phyloP scores from a whole-genome alignment of 345 rosid genomes.

The Hypericum perforatum region DNA sequence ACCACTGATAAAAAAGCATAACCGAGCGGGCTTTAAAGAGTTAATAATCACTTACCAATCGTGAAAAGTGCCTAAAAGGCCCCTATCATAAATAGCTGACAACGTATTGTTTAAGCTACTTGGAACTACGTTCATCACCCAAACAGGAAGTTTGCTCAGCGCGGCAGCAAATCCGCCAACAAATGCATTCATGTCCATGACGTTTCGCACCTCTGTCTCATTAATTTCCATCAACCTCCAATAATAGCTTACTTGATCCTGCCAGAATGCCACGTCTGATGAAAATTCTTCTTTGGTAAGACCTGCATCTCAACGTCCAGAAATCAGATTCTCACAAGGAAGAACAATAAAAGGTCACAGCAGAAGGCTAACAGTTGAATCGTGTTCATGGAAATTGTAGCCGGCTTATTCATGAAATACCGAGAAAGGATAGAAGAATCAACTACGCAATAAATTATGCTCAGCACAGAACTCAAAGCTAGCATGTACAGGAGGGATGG shows the following conservation, averaged over 20 bases:
- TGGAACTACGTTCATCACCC: slow-evolving; percentile 96
- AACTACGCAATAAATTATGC: no score
- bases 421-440: no score
- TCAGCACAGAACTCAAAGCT: no score
- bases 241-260: slow-evolving; percentile 52
- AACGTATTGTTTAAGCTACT: slow-evolving; percentile 55
- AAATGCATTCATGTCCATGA: slow-evolving; percentile 88
- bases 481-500: no score
- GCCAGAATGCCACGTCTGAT: slow-evolving; percentile 59
- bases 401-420: no score
- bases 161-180: slow-evolving; percentile 75
- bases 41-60: slow-evolving; percentile 57
- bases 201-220: slow-evolving; percentile 48
- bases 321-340: slow-evolving; percentile 4
- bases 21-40: background rate
- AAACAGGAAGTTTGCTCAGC: slow-evolving; percentile 51
- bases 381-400: no score
- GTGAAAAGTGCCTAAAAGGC: slow-evolving; percentile 70
- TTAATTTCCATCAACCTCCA: slow-evolving; percentile 59
- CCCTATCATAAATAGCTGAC: slow-evolving; percentile 63
- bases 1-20: background rate
- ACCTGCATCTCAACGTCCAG: slow-evolving; percentile 30
- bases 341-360: background rate
- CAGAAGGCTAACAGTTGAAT: no score
- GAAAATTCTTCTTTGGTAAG: slow-evolving; percentile 49